Evolutionary conservation across 257 asterid genomes (phyloP).

Genomic region (Scutellaria baicalensis): DNA sequence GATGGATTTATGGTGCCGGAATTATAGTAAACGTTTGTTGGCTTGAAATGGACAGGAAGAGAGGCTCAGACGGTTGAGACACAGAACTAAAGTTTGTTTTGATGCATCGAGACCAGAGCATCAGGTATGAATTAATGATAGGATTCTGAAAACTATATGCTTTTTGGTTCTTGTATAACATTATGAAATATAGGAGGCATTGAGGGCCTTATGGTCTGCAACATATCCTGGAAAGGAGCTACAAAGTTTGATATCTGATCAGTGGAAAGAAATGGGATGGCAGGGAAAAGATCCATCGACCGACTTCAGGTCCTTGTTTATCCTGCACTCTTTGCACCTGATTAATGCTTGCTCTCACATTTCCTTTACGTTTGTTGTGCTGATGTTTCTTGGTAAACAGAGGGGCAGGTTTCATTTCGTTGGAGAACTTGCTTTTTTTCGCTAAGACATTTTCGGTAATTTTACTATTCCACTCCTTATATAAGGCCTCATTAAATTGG

Average conservation of each 20-base stretch:
- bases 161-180: not conserved
- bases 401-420: slow-evolving; percentile 83
- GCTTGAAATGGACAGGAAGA: slow-evolving; percentile 43
- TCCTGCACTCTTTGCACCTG: not conserved
- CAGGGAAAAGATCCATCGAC: slow-evolving; percentile 96
- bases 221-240: slow-evolving; percentile 71
- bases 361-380: not conserved
- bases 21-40: not conserved
- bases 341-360: not conserved
- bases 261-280: slow-evolving; percentile 99
- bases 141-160: not conserved
- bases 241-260: slow-evolving; percentile 68
- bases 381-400: slow-evolving; percentile 29
- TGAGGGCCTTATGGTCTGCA: slow-evolving; percentile 78
- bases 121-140: slow-evolving; percentile 39
- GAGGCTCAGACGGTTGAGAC: slow-evolving; percentile 63
- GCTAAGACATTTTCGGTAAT: slow-evolving; percentile 73
- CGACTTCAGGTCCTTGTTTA: slow-evolving; percentile 59
- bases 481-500: not conserved
- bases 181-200: slow-evolving; percentile 41
- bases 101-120: slow-evolving; percentile 71
- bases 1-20: not conserved
- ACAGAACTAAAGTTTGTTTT: slow-evolving; percentile 59
- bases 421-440: slow-evolving; percentile 80
- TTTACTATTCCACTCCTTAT: not conserved